Evolutionary conservation across 805 yeast species (phyloP).

Genomic region (Zygosaccharomyces siamensis): DNA sequence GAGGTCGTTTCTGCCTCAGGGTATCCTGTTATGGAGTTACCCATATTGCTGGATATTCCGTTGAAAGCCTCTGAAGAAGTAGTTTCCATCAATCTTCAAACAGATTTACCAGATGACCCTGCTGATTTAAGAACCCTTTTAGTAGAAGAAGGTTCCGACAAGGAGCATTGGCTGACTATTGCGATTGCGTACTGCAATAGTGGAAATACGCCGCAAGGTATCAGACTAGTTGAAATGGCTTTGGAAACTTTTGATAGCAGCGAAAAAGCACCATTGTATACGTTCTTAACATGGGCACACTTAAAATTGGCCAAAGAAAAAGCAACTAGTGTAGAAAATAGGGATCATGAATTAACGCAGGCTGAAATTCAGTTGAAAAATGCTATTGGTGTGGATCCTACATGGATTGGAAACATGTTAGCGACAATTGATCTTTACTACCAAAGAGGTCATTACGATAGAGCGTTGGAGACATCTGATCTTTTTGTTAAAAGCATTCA

Average conservation of each 20-base stretch:
- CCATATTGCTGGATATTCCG: constrained; percentile 52
- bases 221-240: constrained; percentile 59
- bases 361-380: constrained; percentile 46
- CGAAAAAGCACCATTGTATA: constrained; percentile 49
- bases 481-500: constrained; percentile 43
- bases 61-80: constrained; percentile 72
- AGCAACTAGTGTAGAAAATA: constrained; percentile 18
- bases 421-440: constrained; percentile 64
- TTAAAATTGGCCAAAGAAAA: constrained; percentile 42
- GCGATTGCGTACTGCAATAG: constrained; percentile 73
- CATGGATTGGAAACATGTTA: constrained; percentile 48
- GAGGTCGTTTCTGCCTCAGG: constrained; percentile 11
- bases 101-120: constrained; percentile 87
- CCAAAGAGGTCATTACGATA: constrained; percentile 58
- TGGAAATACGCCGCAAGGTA: constrained; percentile 55
- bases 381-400: constrained; percentile 44
- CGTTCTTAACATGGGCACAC: constrained; percentile 70
- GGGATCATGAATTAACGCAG: constrained; percentile 32
- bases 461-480: constrained; percentile 68
- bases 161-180: constrained; percentile 78
- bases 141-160: constrained; percentile 71
- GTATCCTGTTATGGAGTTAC: constrained; percentile 34
- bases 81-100: constrained; percentile 73
- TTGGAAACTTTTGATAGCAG: constrained; percentile 36
- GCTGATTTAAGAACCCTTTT: constrained; percentile 72